Evolutionary conservation across 106 monocot genomes (phyloP), one percentile per base, ranked within the genome.

Genomic region (Cymbidium sinense): DNA sequence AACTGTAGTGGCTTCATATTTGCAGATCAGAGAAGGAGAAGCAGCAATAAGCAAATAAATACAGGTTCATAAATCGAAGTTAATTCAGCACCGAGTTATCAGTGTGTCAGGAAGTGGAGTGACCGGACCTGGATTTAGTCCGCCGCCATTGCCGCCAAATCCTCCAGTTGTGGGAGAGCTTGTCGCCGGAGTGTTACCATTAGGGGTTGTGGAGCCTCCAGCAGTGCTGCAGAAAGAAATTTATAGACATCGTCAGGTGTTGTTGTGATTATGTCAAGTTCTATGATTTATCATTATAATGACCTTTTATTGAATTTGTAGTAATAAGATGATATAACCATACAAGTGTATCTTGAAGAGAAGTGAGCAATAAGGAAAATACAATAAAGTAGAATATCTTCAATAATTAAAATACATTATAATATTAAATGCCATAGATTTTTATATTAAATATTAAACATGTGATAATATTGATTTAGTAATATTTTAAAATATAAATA

Each of bases 141-240:
- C 67, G 31, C 67, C 67, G 67, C 67, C 67, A 1, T 4, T 15
- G 15, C 10, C 67, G 33, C 31, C 28, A 2, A 62, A 62, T 7
- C 61, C 61, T 23, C 23, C 8, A 62, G 23, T 23, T 62, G 61
- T 27, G 0, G 61, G 61, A n/a, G 8, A 23, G 67, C 33, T 67
- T 11, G 67, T 29, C 2, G 61, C 5, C 1, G 61, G 20, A 25
- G 61, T 62, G 25, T 62, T 62, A 23, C 25, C 33, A 31, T 67
- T 67, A 12, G 28, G 67, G 33, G 61, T 62, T 62, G 61, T 7
- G 13, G 67, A 67, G 31, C 67, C 67, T 29, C 67, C 67, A 12
- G 67, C 67, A 67, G 67, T 67, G 30, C 67, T 67, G 67, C 67
- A 67, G 31, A 28, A 67, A 30, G 15, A 30, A 67, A 33, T n/a